Evolutionary conservation across 2,329 filamentous ascomycete genomes (phyloP), one percentile per base, ranked within the genome.

Genomic region (Cryoendolithus antarcticus): DNA sequence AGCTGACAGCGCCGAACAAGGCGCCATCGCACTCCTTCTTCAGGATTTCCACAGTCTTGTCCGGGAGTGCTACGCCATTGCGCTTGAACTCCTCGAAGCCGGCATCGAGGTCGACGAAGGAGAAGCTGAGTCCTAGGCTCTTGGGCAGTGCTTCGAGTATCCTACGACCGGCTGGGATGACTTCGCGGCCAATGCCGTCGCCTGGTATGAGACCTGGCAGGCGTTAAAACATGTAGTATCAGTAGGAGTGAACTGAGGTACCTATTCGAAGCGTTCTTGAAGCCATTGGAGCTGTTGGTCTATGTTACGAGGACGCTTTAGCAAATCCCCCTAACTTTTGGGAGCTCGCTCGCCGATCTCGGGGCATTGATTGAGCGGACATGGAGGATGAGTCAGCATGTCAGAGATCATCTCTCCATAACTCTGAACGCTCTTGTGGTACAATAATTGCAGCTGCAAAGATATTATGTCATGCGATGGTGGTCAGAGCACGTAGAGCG

Each of bases 181-280:
- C 91, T 68, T 98, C 91, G 61, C 85, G 85, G 66, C 91, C 91
- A 66, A 98, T 98, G 65, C 91, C 91, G 67, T 98, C 91, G 59
- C 91, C 91, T 54, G 91, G 84, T 61, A 98, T 96, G 56, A 96
- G 83, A 62, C 88, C 88, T 93, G 50, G 31, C 19, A 29, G 13
- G 7, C 15, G 15, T n/a, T 4, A 29, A 27, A 13, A 4, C n/a
- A 12, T 4, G 7, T 8, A 11, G 5, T 10, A 9, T 4, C 4
- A 7, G 10, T 8, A 4, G 1, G 15, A 3, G 7, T 12, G 11
- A 10, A 11, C 7, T 2, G 6, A 12, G 24, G 12, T 29, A 41
- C 39, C 39, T 33, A 41, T 41, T 15, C 39, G 39, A 15, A 41
- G 39, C 8, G 39, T 41, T 34, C 34, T 41, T 13, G 39, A 41